Base-by-base conservation (phyloP, 2,329 filamentous ascomycete genomes). In the Atkinsonella texensis region DNA sequence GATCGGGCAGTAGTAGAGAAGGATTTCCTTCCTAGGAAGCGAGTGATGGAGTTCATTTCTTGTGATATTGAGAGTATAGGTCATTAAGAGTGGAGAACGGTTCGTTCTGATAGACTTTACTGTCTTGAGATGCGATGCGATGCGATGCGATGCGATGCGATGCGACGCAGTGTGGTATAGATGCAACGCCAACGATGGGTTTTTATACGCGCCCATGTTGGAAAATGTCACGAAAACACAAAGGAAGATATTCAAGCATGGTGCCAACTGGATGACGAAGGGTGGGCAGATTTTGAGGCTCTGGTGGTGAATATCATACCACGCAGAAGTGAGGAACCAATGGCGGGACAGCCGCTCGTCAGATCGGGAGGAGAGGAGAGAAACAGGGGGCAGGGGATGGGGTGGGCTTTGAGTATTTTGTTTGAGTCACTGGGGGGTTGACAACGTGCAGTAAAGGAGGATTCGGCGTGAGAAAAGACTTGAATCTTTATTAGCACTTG, bases 1-100 rank as follows among this genome's bases (percentile, higher is more conserved):
- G 58, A 60, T 51, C 67, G 64, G 57, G 68, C 59, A 35, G 54
- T 55, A 42, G 67, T 58, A 53, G 67, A 69, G 58, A 67, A 67
- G 18, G 64, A 64, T 42, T 68, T 62, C 51, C 62, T 61, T 52
- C 57, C 53, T 23, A 60, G 58, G 53, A 58, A 57, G 55, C 65
- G 65, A 50, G 59, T 55, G 50, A 60, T 57, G 44, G 63, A 55
- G 56, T 56, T 58, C 63, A 65, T 65, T 53, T 52, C 60, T 53
- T 53, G 13, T 28, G 18, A 31, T 28, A 6, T 28, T 4, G 7
- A 28, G 32, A 39, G 7, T 38, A 38, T 12, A 38, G 8, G 15
- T 10, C 2, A 3, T 10, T n/a, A 9, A 2, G 12, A 43, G 10
- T 43, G n/a, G 41, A 43, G 18, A 43, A 3, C 28, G 28, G 28